phyloP scores from a whole-genome alignment of 208 protist genomes.

The Trypanosoma vivax region DNA sequence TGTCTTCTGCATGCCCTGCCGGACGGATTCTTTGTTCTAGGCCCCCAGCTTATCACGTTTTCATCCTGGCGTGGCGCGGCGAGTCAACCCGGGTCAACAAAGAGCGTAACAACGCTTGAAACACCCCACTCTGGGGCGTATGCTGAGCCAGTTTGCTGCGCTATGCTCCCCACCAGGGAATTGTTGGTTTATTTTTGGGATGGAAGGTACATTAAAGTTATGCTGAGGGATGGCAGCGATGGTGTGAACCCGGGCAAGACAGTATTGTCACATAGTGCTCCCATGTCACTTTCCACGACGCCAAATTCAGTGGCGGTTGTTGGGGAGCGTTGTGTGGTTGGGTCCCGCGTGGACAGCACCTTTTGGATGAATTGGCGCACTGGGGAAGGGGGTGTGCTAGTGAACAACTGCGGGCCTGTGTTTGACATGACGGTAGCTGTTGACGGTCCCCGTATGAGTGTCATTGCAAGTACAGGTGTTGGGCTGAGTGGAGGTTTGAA shows the following conservation, averaged over 20 bases:
- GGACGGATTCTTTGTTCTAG: slow-evolving; percentile 57
- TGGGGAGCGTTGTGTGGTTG: slow-evolving; percentile 31
- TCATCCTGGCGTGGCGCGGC: slow-evolving; percentile 3
- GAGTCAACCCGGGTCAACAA: slow-evolving; percentile 4
- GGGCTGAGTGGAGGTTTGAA: slow-evolving; percentile 53
- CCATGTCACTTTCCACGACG: slow-evolving; percentile 9
- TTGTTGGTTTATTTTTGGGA: slow-evolving; percentile 20
- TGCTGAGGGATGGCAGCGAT: slow-evolving; percentile 11
- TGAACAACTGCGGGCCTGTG: slow-evolving; percentile 68
- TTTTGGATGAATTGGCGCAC: slow-evolving; percentile 34
- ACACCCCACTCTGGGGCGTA: slow-evolving; percentile 16
- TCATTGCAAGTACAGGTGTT: slow-evolving; percentile 68
- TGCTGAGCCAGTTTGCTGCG: slow-evolving; percentile 24
- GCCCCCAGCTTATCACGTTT: slow-evolving; percentile 56
- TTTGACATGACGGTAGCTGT: slow-evolving; percentile 52
- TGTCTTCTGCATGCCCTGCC: slow-evolving; percentile 27
- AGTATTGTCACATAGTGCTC: neutral
- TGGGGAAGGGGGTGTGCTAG: slow-evolving; percentile 24
- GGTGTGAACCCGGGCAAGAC: slow-evolving; percentile 10
- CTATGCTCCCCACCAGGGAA: slow-evolving; percentile 17
- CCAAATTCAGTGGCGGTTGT: slow-evolving; percentile 19
- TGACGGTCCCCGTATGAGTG: slow-evolving; percentile 36
- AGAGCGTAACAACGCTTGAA: slow-evolving; percentile 15
- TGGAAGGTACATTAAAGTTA: slow-evolving; percentile 17
- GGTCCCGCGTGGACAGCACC: slow-evolving; percentile 49